Evolutionary conservation across 306 rosid species (phyloP), one percentile per base, ranked within the genome.

Genomic region (Castanea crenata): DNA sequence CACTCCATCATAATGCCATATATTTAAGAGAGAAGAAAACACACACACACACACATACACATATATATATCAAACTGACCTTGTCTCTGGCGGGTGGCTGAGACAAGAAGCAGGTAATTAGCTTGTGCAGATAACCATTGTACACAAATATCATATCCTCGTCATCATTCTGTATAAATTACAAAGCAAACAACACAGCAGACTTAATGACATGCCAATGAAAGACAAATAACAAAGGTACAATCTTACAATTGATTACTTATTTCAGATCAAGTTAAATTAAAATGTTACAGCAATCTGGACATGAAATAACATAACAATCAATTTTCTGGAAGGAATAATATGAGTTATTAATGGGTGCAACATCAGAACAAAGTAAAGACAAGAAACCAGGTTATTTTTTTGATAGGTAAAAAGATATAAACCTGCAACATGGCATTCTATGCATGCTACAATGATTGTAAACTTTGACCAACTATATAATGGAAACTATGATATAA

Each of bases 61-160:
- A 2, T 5, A 32, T 32, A 32, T 7, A 41, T 73, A 70, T 34
- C 46, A 54, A 83, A 88, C 90, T 71, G 27, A 92, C 99, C 99
- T 91, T 95, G 79, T 95, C 99, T 83, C 99, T 92, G 54, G 97
- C 99, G 65, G 86, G 89, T 62, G 95, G 90, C 79, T 91, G 89
- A 84, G 97, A 92, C 88, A 92, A 87, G 88, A 95, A 95, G 87
- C 98, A 90, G 13, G 92, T 78, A 64, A 92, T 88, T 86, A 92
- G 79, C 92, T 91, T 95, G 87, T 95, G 97, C 84, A 95, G 85
- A 81, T 95, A 95, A 72, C 98, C 97, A 80, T 92, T 95, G 85
- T 87, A 95, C 97, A 95, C 93, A 74, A 91, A 95, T 85, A 84
- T 79, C 97, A 92, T 92, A 78, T 95, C 99, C 81, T 92, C 99